Percentiles rank a stretch among this genome's conserved stretches.
Evolutionary conservation across 352 stramenopile species (phyloP).

Genomic region (Blastocystis sp.): DNA sequence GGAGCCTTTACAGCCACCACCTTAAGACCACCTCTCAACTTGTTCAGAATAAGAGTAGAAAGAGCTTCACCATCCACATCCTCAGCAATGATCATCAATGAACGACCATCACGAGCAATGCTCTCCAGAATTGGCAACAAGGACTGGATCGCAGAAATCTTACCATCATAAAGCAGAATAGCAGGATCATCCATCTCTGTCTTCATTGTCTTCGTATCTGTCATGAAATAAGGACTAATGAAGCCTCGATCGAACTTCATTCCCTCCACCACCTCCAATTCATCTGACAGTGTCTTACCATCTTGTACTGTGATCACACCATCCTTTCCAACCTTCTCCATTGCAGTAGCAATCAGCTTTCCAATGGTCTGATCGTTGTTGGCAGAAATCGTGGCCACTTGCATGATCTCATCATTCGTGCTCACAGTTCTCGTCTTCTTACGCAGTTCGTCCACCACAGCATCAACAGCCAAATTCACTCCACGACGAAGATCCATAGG

Average conservation of each 20-base stretch:
- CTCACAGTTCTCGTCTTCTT: no score
- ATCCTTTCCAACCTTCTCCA: constrained; percentile 98
- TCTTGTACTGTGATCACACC: constrained; percentile 89
- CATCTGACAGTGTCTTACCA: constrained; percentile 97
- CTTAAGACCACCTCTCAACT: constrained; percentile 96
- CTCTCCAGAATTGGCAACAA: constrained; percentile 93
- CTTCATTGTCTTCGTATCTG: constrained; percentile 95
- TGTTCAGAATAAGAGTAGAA: constrained; percentile 98
- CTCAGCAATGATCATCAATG: constrained; percentile 97
- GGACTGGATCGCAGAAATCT: constrained; percentile 89
- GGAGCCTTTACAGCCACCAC: constrained; percentile 98
- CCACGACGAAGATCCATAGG: constrained; percentile 93
- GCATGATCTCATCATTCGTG: constrained; percentile 94
- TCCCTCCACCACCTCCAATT: constrained; percentile 98
- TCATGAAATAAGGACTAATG: constrained; percentile 99
- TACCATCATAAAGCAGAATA: constrained; percentile 99
- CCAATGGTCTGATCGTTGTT: constrained; percentile 96
- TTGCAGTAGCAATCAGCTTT: constrained; percentile 91
- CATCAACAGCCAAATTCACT: constrained; percentile 92
- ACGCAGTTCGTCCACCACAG: constrained; percentile 85
- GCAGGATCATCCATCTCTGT: constrained; percentile 96
- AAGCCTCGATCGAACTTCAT: constrained; percentile 99
- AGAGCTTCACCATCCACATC: constrained; percentile 97
- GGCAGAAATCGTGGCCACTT: constrained; percentile 97
- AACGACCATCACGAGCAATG: constrained; percentile 88